Evolutionary conservation across 768 basidiomycete species (phyloP).

Genomic region (Suillus decipiens): DNA sequence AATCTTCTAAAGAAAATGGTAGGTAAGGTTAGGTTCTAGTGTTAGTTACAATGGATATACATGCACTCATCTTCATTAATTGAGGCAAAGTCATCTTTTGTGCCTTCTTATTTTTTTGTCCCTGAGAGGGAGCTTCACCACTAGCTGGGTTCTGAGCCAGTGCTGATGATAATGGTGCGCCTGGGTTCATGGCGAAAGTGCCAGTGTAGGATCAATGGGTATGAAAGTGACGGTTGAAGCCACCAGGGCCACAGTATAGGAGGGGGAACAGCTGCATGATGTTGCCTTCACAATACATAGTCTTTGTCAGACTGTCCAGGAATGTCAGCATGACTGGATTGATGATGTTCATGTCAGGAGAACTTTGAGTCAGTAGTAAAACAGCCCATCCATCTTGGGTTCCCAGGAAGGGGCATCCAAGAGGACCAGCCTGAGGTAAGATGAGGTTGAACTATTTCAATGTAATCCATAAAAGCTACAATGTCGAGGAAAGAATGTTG

Average conservation of each 20-base stretch:
- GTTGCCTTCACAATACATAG: too few species aligned
- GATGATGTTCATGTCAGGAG: constrained; percentile 8
- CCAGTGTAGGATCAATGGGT: constrained; percentile 1
- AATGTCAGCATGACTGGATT: not conserved
- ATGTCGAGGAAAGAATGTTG: constrained; percentile 11
- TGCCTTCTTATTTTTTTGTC: not conserved
- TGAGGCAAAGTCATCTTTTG: not conserved
- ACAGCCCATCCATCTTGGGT: constrained; percentile 16
- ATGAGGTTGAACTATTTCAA: constrained; percentile 11
- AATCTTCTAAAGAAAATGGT: not conserved
- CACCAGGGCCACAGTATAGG: constrained; percentile 7
- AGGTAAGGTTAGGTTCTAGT: not conserved
- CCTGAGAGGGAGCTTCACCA: not conserved
- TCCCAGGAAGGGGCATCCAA: not conserved
- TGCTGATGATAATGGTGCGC: not conserved
- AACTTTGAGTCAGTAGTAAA: constrained; percentile 8
- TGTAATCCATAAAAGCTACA: constrained; percentile 11
- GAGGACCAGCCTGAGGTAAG: not conserved
- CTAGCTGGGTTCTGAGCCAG: not conserved
- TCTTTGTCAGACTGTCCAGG: too few species aligned
- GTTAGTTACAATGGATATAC: not conserved
- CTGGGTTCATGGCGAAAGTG: not conserved
- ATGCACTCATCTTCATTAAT: not conserved
- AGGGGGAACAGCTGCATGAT: too few species aligned
- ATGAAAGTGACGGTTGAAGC: constrained; percentile 6